Evolutionary conservation across 1,139 yeast genomes (phyloP), one percentile per base, ranked within the genome.

Genomic region (Candida pseudocylindracea): DNA sequence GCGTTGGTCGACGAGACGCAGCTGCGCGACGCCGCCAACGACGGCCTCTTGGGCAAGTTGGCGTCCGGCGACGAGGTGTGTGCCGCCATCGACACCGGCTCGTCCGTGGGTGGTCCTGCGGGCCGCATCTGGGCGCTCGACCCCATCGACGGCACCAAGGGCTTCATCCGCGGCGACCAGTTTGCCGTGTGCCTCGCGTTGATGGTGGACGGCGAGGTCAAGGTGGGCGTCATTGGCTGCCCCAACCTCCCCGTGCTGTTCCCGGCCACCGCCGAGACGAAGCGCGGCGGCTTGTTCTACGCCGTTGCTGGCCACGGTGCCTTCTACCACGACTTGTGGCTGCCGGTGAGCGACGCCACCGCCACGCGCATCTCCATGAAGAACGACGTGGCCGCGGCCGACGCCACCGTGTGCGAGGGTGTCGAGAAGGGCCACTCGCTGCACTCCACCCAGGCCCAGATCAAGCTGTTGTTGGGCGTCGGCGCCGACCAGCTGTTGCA

Each of bases 121-220:
- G 93, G 94, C 26, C 61, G 96, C 39, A 71, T 79, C 50, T 88
- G 99, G 99, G 93, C 96, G 0, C 56, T 88, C 45, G 99, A 88
- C 48, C 99, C 99, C 27, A 85, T 88, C 39, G 99, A 88, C 48
- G 99, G 99, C 11, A 88, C 99, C 13, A 85, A 85, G 49, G 99
- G 99, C 0, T 88, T 88, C 47, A 58, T 88, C 36, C 63, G 99
- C 47, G 93, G 93, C 30, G 96, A 85, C 39, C 99, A 88, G 50
- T 88, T 81, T 51, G 96, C 98, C 4, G 93, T 88, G 2, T 91
- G 99, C 48, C 57, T 88, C 35, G 95, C 93, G 0, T 57, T 88
- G 40, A 72, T 88, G 34, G 91, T 73, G 31, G 75, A 85, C 45
- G 93, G 94, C 10, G 58, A 67, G 36, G 93, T 81, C 2, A 72